phyloP scores from a whole-genome alignment of 176 grass and related monocot genomes.

The Carex myosuroides region DNA sequence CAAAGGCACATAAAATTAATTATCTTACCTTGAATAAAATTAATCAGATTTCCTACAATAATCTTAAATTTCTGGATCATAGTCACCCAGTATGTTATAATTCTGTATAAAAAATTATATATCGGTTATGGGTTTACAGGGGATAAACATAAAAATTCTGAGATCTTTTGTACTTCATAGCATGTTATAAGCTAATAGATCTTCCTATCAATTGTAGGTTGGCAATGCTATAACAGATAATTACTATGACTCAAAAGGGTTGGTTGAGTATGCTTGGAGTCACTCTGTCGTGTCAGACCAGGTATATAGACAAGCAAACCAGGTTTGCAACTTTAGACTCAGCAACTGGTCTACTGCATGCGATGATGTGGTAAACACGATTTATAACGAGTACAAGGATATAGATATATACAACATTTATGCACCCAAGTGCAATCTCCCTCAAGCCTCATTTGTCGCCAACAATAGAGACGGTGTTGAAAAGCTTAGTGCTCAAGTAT shows the following conservation, averaged over 20 bases:
- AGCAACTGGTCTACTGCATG: slow-evolving; percentile 44
- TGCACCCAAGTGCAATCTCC: slow-evolving; percentile 69
- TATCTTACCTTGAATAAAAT: not conserved
- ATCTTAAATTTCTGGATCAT: not conserved
- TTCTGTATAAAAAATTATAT: not conserved
- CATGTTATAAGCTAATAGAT: not conserved
- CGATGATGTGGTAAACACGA: slow-evolving; percentile 22
- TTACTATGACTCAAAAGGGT: slow-evolving; percentile 57
- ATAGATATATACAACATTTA: slow-evolving; percentile 90
- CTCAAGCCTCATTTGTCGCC: slow-evolving; percentile 24
- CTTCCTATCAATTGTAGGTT: slow-evolving; percentile 34
- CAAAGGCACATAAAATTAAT: not conserved
- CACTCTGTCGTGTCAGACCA: slow-evolving; percentile 54
- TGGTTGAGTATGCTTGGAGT: slow-evolving; percentile 74
- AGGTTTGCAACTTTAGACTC: slow-evolving; percentile 51
- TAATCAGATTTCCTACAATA: not conserved
- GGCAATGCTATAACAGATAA: slow-evolving; percentile 59
- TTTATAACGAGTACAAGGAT: slow-evolving; percentile 45
- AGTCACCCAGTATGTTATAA: not conserved
- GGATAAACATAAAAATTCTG: too few relatives aligned
- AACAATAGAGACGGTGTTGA: not conserved
- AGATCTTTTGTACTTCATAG: not conserved
- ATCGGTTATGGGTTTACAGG: not conserved
- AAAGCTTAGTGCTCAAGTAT: slow-evolving; percentile 8
- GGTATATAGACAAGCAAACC: slow-evolving; percentile 36